Percentiles rank a stretch among this genome's conserved stretches.
Conservation (phyloP, 2,329 filamentous ascomycete species). For the Dactylella cylindrospora region DNA sequence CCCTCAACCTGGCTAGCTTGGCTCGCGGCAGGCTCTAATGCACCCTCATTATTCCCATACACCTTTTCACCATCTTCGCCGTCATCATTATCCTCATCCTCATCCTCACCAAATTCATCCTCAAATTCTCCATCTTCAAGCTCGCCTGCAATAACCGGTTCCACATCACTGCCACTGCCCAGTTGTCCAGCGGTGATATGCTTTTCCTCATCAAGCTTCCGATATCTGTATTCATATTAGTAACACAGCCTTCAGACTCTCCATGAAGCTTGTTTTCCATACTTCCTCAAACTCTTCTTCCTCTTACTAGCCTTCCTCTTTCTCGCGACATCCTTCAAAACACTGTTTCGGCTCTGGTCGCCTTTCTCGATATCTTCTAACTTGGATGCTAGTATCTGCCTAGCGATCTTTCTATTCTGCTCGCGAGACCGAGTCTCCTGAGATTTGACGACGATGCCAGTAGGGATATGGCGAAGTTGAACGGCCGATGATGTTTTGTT, state of each 20-base stretch:
- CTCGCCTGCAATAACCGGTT: slow-evolving; percentile 44
- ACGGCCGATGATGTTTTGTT: slow-evolving; percentile 98
- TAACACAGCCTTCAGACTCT: not conserved
- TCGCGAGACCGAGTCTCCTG: slow-evolving; percentile 84
- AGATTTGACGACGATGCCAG: slow-evolving; percentile 88
- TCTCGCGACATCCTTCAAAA: slow-evolving; percentile 65
- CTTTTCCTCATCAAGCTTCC: slow-evolving; percentile 61
- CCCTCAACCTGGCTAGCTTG: slow-evolving; percentile 12
- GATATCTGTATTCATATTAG: slow-evolving; percentile 19
- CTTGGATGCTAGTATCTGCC: slow-evolving; percentile 72
- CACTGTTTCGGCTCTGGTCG: slow-evolving; percentile 64
- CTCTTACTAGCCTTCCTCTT: slow-evolving; percentile 72
- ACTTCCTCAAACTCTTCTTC: slow-evolving; percentile 84
- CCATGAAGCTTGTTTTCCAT: slow-evolving; percentile 56
- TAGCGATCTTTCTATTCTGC: slow-evolving; percentile 84
- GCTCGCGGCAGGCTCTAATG: not conserved
- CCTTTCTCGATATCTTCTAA: slow-evolving; percentile 76
- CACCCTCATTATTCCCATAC: slow-evolving; percentile 1
- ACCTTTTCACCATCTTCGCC: not conserved
- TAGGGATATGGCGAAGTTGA: slow-evolving; percentile 85
- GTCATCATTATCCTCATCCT: slow-evolving; percentile 4
- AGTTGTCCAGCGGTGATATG: slow-evolving; percentile 28
- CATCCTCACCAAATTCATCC: not conserved
- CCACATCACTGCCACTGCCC: slow-evolving; percentile 46
- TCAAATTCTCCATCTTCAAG: slow-evolving; percentile 9